Conservation (phyloP, 2,329 filamentous ascomycete species). For the Penicillium sp. region DNA sequence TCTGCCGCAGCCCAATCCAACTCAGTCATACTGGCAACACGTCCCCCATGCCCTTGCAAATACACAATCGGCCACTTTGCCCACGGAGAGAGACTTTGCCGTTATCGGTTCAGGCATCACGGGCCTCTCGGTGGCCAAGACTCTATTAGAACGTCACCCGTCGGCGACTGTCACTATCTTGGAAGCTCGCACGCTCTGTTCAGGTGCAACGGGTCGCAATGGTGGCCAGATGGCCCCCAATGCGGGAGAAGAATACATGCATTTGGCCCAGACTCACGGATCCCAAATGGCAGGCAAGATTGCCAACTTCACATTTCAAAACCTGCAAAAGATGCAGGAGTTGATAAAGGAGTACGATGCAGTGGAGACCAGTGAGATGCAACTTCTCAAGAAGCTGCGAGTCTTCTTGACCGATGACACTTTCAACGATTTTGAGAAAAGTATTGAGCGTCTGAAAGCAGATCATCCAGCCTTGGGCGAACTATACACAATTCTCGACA, state of each 20-base stretch:
- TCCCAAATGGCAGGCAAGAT: slow-evolving; percentile 35
- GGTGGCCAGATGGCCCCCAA: slow-evolving; percentile 34
- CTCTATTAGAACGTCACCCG: slow-evolving; percentile 28
- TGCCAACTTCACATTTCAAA: slow-evolving; percentile 38
- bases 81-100: slow-evolving; percentile 26
- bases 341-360: slow-evolving; percentile 36
- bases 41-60: slow-evolving; percentile 31
- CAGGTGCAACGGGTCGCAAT: slow-evolving; percentile 40
- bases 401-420: slow-evolving; percentile 22
- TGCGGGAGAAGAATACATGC: slow-evolving; percentile 26
- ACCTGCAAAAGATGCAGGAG: slow-evolving; percentile 38
- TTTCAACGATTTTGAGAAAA: slow-evolving; percentile 20
- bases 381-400: slow-evolving; percentile 23
- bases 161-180: slow-evolving; percentile 31
- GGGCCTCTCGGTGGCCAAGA: slow-evolving; percentile 32
- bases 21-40: slow-evolving; percentile 39
- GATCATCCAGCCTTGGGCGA: slow-evolving; percentile 25
- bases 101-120: slow-evolving; percentile 41
- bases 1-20: slow-evolving; percentile 37
- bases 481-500: slow-evolving; percentile 24
- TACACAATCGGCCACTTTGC: slow-evolving; percentile 27
- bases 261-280: slow-evolving; percentile 20
- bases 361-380: slow-evolving; percentile 23
- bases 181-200: slow-evolving; percentile 36
- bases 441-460: slow-evolving; percentile 20